Evolutionary conservation across 2,329 filamentous ascomycete genomes (phyloP).

Genomic region (Aspergillus sp.): DNA sequence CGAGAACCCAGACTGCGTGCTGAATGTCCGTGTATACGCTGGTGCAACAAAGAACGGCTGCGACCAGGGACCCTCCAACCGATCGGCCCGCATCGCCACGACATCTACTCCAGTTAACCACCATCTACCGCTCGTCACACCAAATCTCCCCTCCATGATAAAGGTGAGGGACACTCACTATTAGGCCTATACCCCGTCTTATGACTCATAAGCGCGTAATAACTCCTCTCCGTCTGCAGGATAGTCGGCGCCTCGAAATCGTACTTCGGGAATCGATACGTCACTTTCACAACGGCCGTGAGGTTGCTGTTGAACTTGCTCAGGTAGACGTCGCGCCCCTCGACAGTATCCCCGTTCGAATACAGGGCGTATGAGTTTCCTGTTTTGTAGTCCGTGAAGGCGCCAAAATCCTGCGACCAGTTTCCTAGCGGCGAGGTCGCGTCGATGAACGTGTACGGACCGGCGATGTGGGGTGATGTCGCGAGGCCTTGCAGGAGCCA

Average conservation of each 20-base stretch:
- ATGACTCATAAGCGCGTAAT: background rate
- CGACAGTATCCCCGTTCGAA: background rate
- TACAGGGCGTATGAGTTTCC: background rate
- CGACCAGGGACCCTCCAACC: background rate
- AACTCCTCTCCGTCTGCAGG: background rate
- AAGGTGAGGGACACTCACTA: background rate
- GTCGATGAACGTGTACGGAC: background rate
- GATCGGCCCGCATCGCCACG: background rate
- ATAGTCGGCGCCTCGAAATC: background rate
- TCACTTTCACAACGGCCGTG: background rate
- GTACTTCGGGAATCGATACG: background rate
- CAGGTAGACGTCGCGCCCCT: background rate
- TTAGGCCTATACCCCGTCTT: background rate
- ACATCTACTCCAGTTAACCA: background rate
- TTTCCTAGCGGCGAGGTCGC: background rate
- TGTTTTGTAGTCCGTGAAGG: background rate
- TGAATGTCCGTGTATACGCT: background rate
- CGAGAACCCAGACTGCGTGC: background rate
- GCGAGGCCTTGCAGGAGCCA: background rate
- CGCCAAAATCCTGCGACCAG: background rate
- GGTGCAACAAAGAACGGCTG: background rate
- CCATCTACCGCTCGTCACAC: background rate
- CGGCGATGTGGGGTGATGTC: background rate
- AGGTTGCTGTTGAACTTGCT: background rate
- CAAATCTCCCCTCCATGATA: background rate